Base-by-base conservation (phyloP, 768 basidiomycete species). In the Coprinellus micaceus region DNA sequence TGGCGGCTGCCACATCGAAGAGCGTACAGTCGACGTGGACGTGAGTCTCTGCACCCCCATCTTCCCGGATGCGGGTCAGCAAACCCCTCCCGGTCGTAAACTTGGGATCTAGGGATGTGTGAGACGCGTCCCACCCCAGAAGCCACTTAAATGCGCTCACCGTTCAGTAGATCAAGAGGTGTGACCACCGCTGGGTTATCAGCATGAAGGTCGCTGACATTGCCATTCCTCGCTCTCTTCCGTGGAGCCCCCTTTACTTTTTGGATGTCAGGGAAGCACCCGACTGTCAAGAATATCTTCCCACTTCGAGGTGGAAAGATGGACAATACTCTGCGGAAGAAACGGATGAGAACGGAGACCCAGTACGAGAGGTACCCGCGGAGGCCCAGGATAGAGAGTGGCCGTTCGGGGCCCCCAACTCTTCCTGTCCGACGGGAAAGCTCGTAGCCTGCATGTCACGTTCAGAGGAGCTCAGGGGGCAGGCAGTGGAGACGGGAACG, bases 341-440 rank as follows among this genome's bases (percentile, higher is more conserved):
- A 94, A 39, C 92, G 83, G n/a, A 94, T 71, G 56, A 95, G 77
- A 0, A 86, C 86, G 6, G 89, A 81, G 2, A 90, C 83, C 93
- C 93, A 95, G 67, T 87, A 94, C 7, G 90, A 82, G 29, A 92
- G 82, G 71, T 98, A 99, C 56, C 92, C 89, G 53, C 90, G 82
- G 11, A 95, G 77, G 6, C 97, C 97, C 15, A 98, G 84, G 60
- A 94, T 94, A 0, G 94, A 97, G 3, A 99, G 77, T 1, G 97
- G 97, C 9, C 96, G 84, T 73, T 99, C 97, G 0, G 97, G 97
- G 1, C 93, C 94, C 17, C 94, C 94, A 5, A 90, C 77, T 64
- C 87, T 91, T 1, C 87, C 85, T 11, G 82, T 79, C 52, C 85
- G 80, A 43, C 89, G 82, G 19, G 93, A 97, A 6, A 98, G 77